Evolutionary conservation across 176 grass and related monocot species (phyloP), one percentile per base, ranked within the genome.

Genomic region (Cocos nucifera): DNA sequence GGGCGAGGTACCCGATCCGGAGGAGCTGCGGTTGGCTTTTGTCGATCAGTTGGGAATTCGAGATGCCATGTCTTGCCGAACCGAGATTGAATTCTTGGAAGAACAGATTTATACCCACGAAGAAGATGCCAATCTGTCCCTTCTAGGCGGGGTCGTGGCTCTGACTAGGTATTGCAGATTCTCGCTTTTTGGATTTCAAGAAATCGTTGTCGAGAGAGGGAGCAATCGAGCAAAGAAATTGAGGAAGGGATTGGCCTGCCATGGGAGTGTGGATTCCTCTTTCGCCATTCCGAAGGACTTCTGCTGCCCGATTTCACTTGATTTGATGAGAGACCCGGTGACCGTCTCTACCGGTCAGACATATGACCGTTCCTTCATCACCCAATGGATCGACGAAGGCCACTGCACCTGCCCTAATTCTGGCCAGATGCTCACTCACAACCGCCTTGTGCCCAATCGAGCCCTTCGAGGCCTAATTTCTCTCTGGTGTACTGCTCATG

Each of bases 401-500:
- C 94, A 93, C 71, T 77, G 77, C 61, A 98, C 82, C 73, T 98
- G 94, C 77, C 94, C 94, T 53, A 93, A 81, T 50, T 98, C 94
- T 0, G 94, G 88, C 16, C 88, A 79, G 76, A 56, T 53, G 6
- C 82, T 98, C 4, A n/a, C 79, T 5, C 75, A 89, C 59, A 80
- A 65, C 64, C 64, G 77, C 12, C 74, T 98, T 6, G 73, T 86
- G 59, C 82, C 81, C 0, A 98, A 98, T 28, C 60, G 57, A 5
- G 88, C 84, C 0, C 83, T 98, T 60, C 49, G 79, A 49, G 89
- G 70, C 75, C 63, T 98, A 75, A 98, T 98, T 58, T 88, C 88
- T 1, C 87, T 80, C 63, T 98, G 94, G 94, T 89, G 94, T 5
- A 69, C 63, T 1, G 61, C 81, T 59, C 76, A 78, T 49, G 84